These are phyloP conservation scores for Avena sativa DNA, from an alignment of 176 grass and related monocot species.

Conservation along the genomic window DNA sequence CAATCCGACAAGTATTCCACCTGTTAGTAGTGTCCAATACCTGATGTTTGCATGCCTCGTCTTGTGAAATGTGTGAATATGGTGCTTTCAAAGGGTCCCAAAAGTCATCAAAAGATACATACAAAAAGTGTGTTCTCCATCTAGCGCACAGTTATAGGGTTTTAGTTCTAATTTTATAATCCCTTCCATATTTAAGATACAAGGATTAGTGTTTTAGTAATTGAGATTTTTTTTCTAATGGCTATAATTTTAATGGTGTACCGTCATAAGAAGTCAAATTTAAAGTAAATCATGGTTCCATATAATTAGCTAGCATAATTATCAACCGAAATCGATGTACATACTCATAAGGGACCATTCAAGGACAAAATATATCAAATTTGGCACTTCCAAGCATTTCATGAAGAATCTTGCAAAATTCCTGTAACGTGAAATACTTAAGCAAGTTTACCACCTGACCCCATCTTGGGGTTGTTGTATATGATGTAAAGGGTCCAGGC, in stretches of 20 bases:
- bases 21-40: background rate
- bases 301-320: background rate
- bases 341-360: background rate
- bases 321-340: background rate
- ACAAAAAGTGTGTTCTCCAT: too few species aligned
- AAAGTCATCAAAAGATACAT: background rate
- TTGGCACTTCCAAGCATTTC: background rate
- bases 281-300: background rate
- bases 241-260: background rate
- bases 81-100: background rate
- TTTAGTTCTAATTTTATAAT: too few species aligned
- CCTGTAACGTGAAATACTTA: background rate
- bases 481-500: background rate
- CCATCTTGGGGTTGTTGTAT: background rate
- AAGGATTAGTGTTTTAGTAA: background rate
- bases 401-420: background rate
- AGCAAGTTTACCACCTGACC: background rate
- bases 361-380: background rate
- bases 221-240: background rate
- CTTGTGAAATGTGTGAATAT: background rate
- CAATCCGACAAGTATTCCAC: slow-evolving; percentile 8
- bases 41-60: background rate
- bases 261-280: background rate
- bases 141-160: too few species aligned
- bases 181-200: background rate